Evolutionary conservation across 106 monocot genomes (phyloP).

Genomic region (Gastrodia elata): DNA sequence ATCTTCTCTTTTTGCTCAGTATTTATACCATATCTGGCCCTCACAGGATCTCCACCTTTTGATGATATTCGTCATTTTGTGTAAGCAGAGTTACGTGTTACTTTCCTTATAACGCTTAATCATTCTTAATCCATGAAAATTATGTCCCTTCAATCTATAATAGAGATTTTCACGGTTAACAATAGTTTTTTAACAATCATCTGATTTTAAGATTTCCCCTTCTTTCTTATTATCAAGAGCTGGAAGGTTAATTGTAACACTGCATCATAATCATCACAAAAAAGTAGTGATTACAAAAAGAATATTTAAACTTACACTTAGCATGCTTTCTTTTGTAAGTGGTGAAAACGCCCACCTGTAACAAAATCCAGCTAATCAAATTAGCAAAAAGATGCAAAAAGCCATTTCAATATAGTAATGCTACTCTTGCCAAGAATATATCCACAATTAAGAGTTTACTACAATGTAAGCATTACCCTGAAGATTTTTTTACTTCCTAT

Average conservation of each 20-base stretch:
- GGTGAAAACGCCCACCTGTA: slow-evolving; percentile 89
- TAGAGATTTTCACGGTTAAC: too few relatives aligned
- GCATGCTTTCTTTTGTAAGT: slow-evolving; percentile 54
- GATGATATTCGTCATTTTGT: too few relatives aligned
- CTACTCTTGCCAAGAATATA: not conserved
- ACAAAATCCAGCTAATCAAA: slow-evolving; percentile 11
- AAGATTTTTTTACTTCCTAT: not conserved
- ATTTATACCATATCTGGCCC: too few relatives aligned
- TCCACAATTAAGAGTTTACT: not conserved
- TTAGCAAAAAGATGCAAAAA: not conserved
- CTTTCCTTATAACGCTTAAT: too few relatives aligned
- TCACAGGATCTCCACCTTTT: too few relatives aligned
- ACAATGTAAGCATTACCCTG: not conserved
- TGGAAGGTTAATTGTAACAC: not conserved
- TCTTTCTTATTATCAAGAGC: not conserved
- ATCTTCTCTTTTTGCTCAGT: too few relatives aligned
- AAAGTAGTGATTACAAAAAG: not conserved
- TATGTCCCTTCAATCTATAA: too few relatives aligned
- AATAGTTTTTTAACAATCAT: too few relatives aligned
- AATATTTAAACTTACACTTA: slow-evolving; percentile 36
- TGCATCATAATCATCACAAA: not conserved
- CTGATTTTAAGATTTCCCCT: not conserved
- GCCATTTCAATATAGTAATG: not conserved
- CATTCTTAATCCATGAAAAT: too few relatives aligned
- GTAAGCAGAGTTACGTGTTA: too few relatives aligned